Base-by-base conservation (phyloP, 192 early-diverging fungal genomes). In the Backusella luteola region DNA sequence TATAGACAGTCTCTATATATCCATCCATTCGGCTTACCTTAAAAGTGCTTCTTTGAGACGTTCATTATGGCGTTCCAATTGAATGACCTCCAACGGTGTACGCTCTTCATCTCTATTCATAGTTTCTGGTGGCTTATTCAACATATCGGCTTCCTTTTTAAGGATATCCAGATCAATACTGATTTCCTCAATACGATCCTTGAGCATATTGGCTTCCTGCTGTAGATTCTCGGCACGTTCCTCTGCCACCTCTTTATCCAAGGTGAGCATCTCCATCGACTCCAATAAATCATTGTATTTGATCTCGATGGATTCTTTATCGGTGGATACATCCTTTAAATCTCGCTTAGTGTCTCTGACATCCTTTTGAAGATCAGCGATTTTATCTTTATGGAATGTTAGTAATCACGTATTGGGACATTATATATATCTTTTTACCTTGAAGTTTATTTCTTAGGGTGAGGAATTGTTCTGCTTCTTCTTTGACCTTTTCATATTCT, bases 161-260 rank as follows among this genome's bases (percentile, higher is more conserved):
- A 91, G 75, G 0, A 92, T 85, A 70, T 92, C 89, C 35, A 96
- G 66, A 70, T 91, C 90, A 17, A 92, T 85, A 35, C 79, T 83
- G 69, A 94, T 84, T 78, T 95, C 95, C 41, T 92, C 94, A 4
- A 94, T 81, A 69, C 92, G 91, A 71, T 96, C 94, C 69, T 93
- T 93, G 19, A 96, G 79, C 36, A 85, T 71, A 39, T 84, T 84
- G 0, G 90, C 83, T 76, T 96, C 94, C 21, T 90, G 90, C 71
- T 90, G 86, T 71, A 96, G 67, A 19, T 87, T 83, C 44, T 97
- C 96, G 23, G 90, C 91, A 26, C 86, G 87, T 77, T 97, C 96
- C 69, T 96, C 96, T 0, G 94, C 95, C 88, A 96, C 90, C 77
- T 98, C 96, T 77, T 93, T 93, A 84, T 98, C 96, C 11, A 98